Base-by-base conservation (phyloP, 73 alveolate species). In the Paramecium octaurelia region DNA sequence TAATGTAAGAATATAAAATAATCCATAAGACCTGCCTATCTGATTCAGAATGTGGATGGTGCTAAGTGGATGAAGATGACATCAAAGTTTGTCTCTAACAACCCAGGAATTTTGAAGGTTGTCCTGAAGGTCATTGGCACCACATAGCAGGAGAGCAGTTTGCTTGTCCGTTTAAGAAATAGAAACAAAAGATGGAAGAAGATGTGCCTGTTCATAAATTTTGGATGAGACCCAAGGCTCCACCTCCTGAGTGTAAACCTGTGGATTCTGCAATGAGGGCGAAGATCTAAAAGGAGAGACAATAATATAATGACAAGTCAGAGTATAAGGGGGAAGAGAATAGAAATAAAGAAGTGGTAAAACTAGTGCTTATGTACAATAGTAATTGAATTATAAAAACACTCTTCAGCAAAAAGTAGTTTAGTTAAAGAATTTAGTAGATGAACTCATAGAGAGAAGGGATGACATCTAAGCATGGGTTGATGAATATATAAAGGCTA, bases 1-100 rank as follows among this genome's bases (percentile, higher is more conserved):
- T 44, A 75, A 75, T 75, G 38, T 21, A 54, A 16, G 29, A 54
- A 18, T 54, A 16, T 48, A 1, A 18, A 20, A 14, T 48, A 18
- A 46, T 18, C 5, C 18, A 54, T 54, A 5, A 54, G 69, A 54
- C 69, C 10, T 75, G 88, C 14, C 21, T 75, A 75, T 75, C 88
- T n/a, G 88, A 75, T 18, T 44, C 88, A 1, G 88, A 75, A 36
- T 75, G 88, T 36, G 88, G 88, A 75, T 75, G 88, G 88, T 75
- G 88, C 21, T 75, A 75, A 75, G 48, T 75, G 16, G 88, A 75
- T n/a, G 88, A 75, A 40, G 88, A 75, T 34, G 68, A 75, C 10
- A 75, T 75, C 8, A 24, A 34, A 14, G 88, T 75, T 0, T 75
- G 88, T 36, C n/a, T 75, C 4, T 24, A 75, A 75, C 38, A 75